Evolutionary conservation across 2,329 filamentous ascomycete genomes (phyloP), one percentile per base, ranked within the genome.

Genomic region (Mycosphaerella sp.): DNA sequence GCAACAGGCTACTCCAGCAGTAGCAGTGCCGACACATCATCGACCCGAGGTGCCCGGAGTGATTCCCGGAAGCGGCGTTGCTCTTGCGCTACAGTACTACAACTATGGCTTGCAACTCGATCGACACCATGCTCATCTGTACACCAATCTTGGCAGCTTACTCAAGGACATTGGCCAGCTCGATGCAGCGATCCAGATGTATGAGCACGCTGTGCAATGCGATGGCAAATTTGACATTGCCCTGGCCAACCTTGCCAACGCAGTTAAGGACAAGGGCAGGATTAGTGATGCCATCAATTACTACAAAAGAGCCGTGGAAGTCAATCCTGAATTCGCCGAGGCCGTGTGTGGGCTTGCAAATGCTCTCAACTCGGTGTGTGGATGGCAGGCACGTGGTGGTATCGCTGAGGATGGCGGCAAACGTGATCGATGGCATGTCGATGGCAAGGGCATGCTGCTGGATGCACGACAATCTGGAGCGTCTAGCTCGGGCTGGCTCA

Each of bases 191-290:
- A 96, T 98, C 63, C 84, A 86, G 60, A 97, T 98, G 92, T 98
- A 98, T 67, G 90, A 97, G 72, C 85, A 89, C 62, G 93, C 93
- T 9, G 93, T 98, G 11, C 80, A 82, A 2, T 97, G 91, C 67
- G 93, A 98, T 70, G 83, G 84, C n/a, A 88, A 84, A 23, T 98
- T 98, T 66, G 93, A 98, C 66, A 98, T 98, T 66, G 93, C 93
- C 34, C 75, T 98, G 52, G 95, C 93, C 3, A 98, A 98, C 66
- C 78, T 98, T 21, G 93, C 93, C 52, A 98, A 98, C 69, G 93
- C 93, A 7, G 91, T 98, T 61, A 98, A 98, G 70, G 93, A 98
- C 69, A 89, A 95, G 63, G 93, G 93, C 2, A 83, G 88, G 42
- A 89, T 97, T 61, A 87, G 84, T 53, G 93, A 98, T 68, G 93